Conservation (phyloP, 371 early-diverging fungal genomes). For the Mucor mucedo region DNA sequence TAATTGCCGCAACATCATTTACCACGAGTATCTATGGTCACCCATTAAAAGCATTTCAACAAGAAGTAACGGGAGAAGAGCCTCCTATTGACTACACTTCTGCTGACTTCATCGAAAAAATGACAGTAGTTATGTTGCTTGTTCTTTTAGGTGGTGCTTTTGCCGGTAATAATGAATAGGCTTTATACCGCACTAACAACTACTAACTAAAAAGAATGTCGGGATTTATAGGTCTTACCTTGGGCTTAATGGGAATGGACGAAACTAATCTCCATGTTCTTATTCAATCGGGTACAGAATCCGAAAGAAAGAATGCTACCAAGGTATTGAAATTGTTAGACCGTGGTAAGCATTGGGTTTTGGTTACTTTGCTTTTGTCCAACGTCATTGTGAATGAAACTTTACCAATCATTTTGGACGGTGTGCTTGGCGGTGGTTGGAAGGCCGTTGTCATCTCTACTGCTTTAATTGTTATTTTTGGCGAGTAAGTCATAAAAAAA, state of each 20-base stretch:
- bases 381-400: slow-evolving; percentile 96
- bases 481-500: slow-evolving; percentile 68
- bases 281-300: slow-evolving; percentile 70
- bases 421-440: slow-evolving; percentile 78
- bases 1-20: slow-evolving; percentile 19
- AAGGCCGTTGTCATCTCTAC: slow-evolving; percentile 91
- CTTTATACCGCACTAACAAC: background rate
- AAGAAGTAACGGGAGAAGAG: slow-evolving; percentile 13
- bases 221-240: slow-evolving; percentile 68
- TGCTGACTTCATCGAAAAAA: slow-evolving; percentile 27
- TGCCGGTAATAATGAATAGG: slow-evolving; percentile 22
- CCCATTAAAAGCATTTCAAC: slow-evolving; percentile 15
- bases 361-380: slow-evolving; percentile 88
- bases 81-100: slow-evolving; percentile 28
- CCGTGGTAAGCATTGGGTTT: slow-evolving; percentile 82
- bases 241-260: slow-evolving; percentile 84
- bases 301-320: slow-evolving; percentile 69
- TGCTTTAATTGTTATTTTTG: slow-evolving; percentile 88
- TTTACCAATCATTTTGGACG: slow-evolving; percentile 90
- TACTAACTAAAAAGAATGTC: background rate
- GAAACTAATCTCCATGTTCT: slow-evolving; percentile 73
- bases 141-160: slow-evolving; percentile 35
- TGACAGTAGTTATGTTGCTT: slow-evolving; percentile 21
- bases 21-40: slow-evolving; percentile 32
- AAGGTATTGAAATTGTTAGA: slow-evolving; percentile 71